A percentile compares a stretch with the other conserved stretches of the same genome.
Evolutionary conservation across 345 rosid genomes (phyloP).

Genomic region (Eucalyptus urophylla): DNA sequence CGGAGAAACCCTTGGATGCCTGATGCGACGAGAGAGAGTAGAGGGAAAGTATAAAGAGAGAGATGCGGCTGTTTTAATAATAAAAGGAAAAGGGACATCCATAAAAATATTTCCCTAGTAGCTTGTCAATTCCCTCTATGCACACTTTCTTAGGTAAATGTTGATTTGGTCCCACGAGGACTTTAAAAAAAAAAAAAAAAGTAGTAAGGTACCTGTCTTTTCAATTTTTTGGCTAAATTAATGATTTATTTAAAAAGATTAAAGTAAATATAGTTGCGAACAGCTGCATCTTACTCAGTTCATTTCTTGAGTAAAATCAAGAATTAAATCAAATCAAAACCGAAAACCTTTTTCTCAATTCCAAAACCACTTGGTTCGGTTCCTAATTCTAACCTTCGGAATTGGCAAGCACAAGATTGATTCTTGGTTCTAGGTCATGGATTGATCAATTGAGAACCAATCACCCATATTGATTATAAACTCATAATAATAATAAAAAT

Average conservation of each 20-base stretch:
- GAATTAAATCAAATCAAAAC: accelerated
- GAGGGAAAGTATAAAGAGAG: background rate
- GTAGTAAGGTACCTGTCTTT: background rate
- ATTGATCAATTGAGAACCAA: background rate
- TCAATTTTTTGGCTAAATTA: background rate
- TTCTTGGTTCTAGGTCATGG: accelerated
- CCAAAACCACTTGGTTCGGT: accelerated
- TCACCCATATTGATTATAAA: background rate
- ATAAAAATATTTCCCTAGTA: background rate
- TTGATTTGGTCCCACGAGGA: background rate
- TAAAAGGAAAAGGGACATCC: background rate
- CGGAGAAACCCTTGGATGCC: background rate
- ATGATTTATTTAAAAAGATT: background rate
- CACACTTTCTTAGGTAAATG: background rate
- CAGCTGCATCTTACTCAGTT: background rate
- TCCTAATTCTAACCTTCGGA: background rate
- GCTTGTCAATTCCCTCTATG: background rate
- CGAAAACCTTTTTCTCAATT: background rate
- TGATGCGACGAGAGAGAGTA: background rate
- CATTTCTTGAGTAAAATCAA: accelerated
- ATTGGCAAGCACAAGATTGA: accelerated
- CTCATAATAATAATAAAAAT: no score
- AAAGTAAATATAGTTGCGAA: background rate
- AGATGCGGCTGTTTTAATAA: background rate
- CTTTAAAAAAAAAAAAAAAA: background rate